Evolutionary conservation across 2,329 filamentous ascomycete species (phyloP).

Genomic region (Tothia fuscella): DNA sequence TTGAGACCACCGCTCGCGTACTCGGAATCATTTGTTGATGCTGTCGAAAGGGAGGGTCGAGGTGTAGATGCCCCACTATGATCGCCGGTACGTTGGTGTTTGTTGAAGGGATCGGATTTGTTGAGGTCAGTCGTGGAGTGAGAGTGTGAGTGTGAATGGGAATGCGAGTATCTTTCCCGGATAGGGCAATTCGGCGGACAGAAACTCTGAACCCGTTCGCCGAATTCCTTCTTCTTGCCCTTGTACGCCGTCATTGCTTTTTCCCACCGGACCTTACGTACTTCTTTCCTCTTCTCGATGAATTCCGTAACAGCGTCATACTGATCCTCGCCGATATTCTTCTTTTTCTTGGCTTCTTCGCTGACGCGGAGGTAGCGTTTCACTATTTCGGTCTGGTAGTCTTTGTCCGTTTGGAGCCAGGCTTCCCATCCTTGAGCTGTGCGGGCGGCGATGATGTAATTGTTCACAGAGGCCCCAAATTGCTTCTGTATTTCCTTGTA

Average conservation of each 20-base stretch:
- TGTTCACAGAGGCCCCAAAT: slow-evolving; percentile 59
- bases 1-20: background rate
- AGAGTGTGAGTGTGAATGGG: too few species aligned
- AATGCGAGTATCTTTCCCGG: too few species aligned
- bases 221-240: background rate
- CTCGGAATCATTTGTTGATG: background rate
- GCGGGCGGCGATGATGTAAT: slow-evolving; percentile 68
- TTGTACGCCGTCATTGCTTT: slow-evolving; percentile 11
- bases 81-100: background rate
- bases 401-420: slow-evolving; percentile 38
- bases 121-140: background rate
- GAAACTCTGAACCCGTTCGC: background rate
- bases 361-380: slow-evolving; percentile 42
- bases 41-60: background rate
- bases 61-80: background rate
- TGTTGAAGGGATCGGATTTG: background rate
- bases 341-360: slow-evolving; percentile 43
- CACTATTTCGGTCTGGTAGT: slow-evolving; percentile 54
- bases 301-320: slow-evolving; percentile 40
- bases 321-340: slow-evolving; percentile 28
- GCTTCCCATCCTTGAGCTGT: slow-evolving; percentile 66
- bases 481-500: slow-evolving; percentile 63
- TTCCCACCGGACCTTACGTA: slow-evolving; percentile 20
- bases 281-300: slow-evolving; percentile 24
- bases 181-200: background rate